Evolutionary conservation across 139 green algal species (phyloP).

Genomic region (Tetraselmis striata): DNA sequence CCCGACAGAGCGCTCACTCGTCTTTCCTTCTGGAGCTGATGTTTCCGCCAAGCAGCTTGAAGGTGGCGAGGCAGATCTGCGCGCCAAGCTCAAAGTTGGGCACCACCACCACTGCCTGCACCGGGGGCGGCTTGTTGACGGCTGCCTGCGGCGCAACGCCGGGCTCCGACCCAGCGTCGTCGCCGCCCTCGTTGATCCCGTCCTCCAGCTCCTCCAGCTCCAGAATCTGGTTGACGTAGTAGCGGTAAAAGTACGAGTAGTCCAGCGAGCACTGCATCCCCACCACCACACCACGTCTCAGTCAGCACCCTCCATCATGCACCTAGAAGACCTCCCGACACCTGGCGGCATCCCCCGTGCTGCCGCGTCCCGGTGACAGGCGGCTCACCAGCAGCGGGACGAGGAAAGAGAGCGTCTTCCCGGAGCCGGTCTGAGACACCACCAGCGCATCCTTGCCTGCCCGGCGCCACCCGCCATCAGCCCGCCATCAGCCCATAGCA

Average conservation of each 20-base stretch:
- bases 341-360: too few species aligned
- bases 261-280: neutral
- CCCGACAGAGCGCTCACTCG: neutral
- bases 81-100: constrained; percentile 84
- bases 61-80: constrained; percentile 35
- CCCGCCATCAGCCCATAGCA: too few species aligned
- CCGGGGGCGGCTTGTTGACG: neutral
- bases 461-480: too few species aligned
- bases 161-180: neutral
- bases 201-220: neutral
- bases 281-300: neutral
- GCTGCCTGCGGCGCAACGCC: neutral
- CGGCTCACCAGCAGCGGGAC: neutral
- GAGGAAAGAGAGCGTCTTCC: neutral
- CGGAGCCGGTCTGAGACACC: neutral
- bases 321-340: too few species aligned
- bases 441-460: neutral
- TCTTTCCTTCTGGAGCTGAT: constrained; percentile 29
- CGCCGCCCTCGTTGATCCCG: neutral
- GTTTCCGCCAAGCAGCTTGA: constrained; percentile 66
- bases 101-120: constrained; percentile 69
- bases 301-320: too few species aligned
- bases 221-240: neutral
- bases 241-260: neutral
- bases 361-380: too few species aligned